phyloP scores from a whole-genome alignment of 768 basidiomycete species.

The Suillus paluster region DNA sequence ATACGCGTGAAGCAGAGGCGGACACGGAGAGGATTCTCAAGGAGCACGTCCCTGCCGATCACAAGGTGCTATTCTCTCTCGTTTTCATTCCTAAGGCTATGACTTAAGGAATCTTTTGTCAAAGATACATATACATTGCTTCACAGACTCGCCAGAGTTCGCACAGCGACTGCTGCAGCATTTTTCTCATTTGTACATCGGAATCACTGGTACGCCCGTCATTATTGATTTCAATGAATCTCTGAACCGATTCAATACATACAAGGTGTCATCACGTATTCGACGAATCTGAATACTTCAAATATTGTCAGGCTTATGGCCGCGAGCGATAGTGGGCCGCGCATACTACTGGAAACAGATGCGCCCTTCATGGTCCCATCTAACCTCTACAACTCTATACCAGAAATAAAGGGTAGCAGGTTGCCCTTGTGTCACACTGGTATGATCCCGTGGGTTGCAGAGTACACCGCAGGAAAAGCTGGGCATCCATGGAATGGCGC shows the following conservation, averaged over 20 bases:
- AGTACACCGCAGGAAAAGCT: conserved; percentile 60
- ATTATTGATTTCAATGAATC: neutral
- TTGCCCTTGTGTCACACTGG: conserved; percentile 76
- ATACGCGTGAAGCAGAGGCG: conserved; percentile 84
- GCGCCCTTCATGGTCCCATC: conserved; percentile 87
- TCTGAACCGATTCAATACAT: neutral
- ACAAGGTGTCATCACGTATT: conserved; percentile 78
- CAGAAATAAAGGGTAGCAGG: conserved; percentile 51
- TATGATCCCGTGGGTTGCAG: conserved; percentile 87
- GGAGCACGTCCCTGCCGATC: conserved; percentile 71
- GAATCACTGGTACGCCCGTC: conserved; percentile 63
- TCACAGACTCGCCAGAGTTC: conserved; percentile 80
- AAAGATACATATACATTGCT: conserved; percentile 88
- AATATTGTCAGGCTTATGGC: conserved; percentile 63
- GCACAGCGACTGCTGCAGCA: conserved; percentile 71
- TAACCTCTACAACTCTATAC: conserved; percentile 66
- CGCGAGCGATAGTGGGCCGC: conserved; percentile 33
- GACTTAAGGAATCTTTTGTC: neutral
- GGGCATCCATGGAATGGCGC: conserved; percentile 55
- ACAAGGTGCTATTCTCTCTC: conserved; percentile 47
- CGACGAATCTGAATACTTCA: conserved; percentile 74
- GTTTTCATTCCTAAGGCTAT: neutral
- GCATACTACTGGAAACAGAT: conserved; percentile 75
- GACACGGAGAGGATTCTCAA: conserved; percentile 83
- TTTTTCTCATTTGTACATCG: conserved; percentile 84